phyloP scores from a whole-genome alignment of 192 early-diverging fungal species.

The Gryganskiella cystojenkinii region DNA sequence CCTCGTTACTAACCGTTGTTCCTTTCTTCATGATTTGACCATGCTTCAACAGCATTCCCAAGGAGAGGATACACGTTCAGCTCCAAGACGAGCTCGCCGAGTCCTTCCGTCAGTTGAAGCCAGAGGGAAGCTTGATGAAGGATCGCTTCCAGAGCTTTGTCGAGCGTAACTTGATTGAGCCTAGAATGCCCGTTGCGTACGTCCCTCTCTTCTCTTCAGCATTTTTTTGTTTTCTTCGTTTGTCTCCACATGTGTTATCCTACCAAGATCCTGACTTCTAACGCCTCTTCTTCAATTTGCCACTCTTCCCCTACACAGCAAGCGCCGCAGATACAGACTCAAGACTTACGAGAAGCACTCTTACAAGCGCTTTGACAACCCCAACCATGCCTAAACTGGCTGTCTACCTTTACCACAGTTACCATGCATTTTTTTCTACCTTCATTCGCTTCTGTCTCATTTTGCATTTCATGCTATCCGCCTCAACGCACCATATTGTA shows the following conservation, averaged over 20 bases:
- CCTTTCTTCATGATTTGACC: background rate
- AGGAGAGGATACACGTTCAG: constrained; percentile 54
- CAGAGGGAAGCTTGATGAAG: constrained; percentile 69
- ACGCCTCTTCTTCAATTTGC: background rate
- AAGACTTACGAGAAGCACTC: constrained; percentile 65
- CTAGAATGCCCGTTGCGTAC: constrained; percentile 58
- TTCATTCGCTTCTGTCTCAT: background rate
- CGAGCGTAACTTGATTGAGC: constrained; percentile 66
- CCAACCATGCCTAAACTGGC: constrained; percentile 32
- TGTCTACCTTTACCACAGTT: background rate
- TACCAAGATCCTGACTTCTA: background rate
- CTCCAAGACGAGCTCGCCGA: constrained; percentile 65
- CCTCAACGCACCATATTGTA: no score
- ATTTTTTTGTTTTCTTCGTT: background rate
- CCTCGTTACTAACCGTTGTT: background rate
- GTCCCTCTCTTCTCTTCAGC: background rate
- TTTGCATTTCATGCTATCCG: background rate
- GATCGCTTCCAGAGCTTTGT: constrained; percentile 66
- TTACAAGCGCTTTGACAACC: constrained; percentile 65
- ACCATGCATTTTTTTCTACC: no score
- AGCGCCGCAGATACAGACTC: constrained; percentile 58
- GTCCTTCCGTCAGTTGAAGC: constrained; percentile 61
- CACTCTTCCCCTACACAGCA: constrained; percentile 4
- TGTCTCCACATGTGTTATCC: no score
- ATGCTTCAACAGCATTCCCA: constrained; percentile 30